Conservation (phyloP, 345 rosid genomes). For the Moricandia moricandioides region DNA sequence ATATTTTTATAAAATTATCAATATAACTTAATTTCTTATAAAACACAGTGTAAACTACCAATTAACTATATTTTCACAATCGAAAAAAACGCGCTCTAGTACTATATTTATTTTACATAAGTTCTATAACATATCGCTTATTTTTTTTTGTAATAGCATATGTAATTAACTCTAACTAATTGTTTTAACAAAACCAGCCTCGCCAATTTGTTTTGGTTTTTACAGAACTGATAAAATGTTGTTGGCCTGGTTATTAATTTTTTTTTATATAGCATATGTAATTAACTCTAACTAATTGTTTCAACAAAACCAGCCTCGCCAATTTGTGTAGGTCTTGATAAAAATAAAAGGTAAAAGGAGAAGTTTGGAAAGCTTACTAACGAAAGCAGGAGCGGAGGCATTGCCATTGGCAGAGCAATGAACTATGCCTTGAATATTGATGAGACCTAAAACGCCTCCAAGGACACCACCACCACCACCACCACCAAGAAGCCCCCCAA, state of each 20-base stretch:
- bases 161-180: neutral
- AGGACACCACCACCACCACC: slow-evolving; percentile 27
- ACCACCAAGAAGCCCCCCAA: slow-evolving; percentile 7
- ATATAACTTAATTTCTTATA: too few species aligned
- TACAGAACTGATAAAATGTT: neutral
- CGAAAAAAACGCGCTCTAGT: too few species aligned
- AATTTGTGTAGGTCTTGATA: neutral
- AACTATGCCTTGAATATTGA: slow-evolving; percentile 47
- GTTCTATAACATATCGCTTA: neutral
- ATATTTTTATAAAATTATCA: too few species aligned
- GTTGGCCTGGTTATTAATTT: neutral
- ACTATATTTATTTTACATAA: neutral
- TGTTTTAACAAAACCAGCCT: neutral
- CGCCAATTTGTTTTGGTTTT: neutral
- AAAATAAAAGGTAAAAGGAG: neutral
- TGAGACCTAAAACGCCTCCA: slow-evolving; percentile 39
- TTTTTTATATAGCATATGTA: neutral
- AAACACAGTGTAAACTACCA: too few species aligned
- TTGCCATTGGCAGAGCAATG: slow-evolving; percentile 49
- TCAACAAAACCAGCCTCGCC: neutral
- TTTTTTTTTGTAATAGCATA: neutral
- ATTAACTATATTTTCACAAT: too few species aligned
- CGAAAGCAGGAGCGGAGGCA: slow-evolving; percentile 28
- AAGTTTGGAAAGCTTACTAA: slow-evolving; percentile 39
- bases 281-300: too few species aligned